Evolutionary conservation across 805 yeast species (phyloP), one percentile per base, ranked within the genome.

Genomic region (Phaffomyces thermotolerans): DNA sequence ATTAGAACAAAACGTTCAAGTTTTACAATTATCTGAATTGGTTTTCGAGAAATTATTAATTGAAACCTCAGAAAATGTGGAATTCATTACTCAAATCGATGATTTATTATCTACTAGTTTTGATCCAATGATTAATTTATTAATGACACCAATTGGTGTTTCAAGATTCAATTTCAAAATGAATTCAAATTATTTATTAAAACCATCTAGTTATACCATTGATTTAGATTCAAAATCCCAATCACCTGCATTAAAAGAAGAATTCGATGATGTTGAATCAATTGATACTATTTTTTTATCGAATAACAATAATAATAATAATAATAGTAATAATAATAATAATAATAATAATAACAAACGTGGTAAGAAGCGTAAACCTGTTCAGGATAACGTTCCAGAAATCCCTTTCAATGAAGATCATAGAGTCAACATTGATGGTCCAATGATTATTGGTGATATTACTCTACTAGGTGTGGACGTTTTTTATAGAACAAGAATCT

Each of bases 141-240:
- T 88, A 37, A 81, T 87, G 82, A 91, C 98, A 0, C 99, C 99
- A 3, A 84, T 93, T 46, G 99, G 99, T 48, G 79, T 89, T 43
- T 84, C 95, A 4, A 79, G 98, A 50, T 85, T 83, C 59, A 85
- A 82, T 53, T 93, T 87, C 62, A 76, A 79, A 30, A 87, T 93
- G 96, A 81, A 85, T 51, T 68, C 84, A 0, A 67, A 72, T n/a
- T 71, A 79, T 40, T 76, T 93, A 35, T 66, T 91, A 57, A 78
- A 85, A 50, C 95, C 97, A 1, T 84, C 95, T 12, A 95, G 93
- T n/a, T 30, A 43, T 14, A 41, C 20, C 17, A 43, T 46, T 1
- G 39, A 34, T 25, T 41, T 39, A 8, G 44, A 46, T 24, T n/a
- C 34, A 6, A 18, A 32, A 6, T 37, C 38, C 1, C 38, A 41